Evolutionary conservation across 2,329 filamentous ascomycete genomes (phyloP), one percentile per base, ranked within the genome.

Genomic region (Fusarium succisae): DNA sequence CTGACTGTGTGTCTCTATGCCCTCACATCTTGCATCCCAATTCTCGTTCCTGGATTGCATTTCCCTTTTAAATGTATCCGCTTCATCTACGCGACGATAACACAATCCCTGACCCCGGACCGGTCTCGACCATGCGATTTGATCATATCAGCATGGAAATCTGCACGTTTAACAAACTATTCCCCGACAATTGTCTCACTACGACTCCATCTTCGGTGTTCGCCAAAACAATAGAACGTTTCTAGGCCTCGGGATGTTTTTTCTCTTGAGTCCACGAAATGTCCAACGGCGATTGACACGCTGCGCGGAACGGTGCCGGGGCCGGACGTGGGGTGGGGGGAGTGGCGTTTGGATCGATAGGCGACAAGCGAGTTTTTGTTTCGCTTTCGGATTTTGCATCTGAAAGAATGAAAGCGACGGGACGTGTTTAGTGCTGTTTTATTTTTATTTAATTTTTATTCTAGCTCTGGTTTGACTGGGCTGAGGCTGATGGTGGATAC

Each of bases 321-420:
- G 51, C 44, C 24, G 18, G 41, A 24, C 45, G 45, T 35, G 45
- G 28, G 30, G 48, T n/a, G 48, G 30, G 30, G 30, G 32, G 15
- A 5, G 56, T 17, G 35, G 32, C 32, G 14, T 50, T 38, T 69
- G 60, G 70, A 60, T 32, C 71, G 71, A 73, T 73, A 74, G 71
- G 62, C 71, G 71, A 73, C 57, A 30, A 39, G 70, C 60, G 51
- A 53, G 50, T 3, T 24, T 37, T 10, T n/a, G 48, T 51, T n/a
- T 71, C 53, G 70, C 57, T 73, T 67, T 63, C 53, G 70, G 61
- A 53, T 56, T 66, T 66, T 35, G 24, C 32, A 26, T 38, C 18
- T 32, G 24, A 37, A 9, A 22, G 24, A 48, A 5, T 26, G 24
- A 35, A 18, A 8, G 50, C 22, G 50, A 38, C 50, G 50, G 50